phyloP scores from a whole-genome alignment of 192 early-diverging fungal species.

The Entomortierella chlamydospora region DNA sequence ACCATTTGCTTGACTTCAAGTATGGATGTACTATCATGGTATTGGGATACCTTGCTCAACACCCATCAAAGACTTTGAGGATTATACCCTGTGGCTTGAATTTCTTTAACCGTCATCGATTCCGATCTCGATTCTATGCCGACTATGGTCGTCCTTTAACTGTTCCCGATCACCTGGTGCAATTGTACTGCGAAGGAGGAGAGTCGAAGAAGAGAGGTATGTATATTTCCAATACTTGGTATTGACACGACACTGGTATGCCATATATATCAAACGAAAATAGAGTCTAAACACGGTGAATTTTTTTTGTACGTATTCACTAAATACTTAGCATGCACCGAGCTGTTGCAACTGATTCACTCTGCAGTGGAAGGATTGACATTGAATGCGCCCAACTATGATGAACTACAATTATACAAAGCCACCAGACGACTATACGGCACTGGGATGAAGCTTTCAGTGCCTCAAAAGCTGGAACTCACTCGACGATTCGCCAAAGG shows the following conservation, averaged over 20 bases:
- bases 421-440: constrained; percentile 54
- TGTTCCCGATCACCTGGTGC: constrained; percentile 41
- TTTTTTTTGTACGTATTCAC: no score
- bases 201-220: constrained; percentile 52
- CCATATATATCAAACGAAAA: no score
- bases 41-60: constrained; percentile 52
- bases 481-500: constrained; percentile 52
- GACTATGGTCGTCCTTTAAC: constrained; percentile 47
- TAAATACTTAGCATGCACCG: constrained; percentile 47
- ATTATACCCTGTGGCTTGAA: constrained; percentile 59
- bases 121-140: constrained; percentile 56
- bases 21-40: constrained; percentile 61
- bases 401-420: constrained; percentile 52
- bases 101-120: constrained; percentile 61
- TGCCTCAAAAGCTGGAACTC: constrained; percentile 53
- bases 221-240: not conserved
- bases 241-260: no score
- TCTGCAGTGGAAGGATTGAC: constrained; percentile 49
- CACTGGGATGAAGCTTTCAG: constrained; percentile 30
- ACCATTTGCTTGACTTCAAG: constrained; percentile 57
- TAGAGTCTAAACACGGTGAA: no score
- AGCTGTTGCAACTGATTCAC: constrained; percentile 55
- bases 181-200: constrained; percentile 51
- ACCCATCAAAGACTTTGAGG: constrained; percentile 41
- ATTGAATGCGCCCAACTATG: constrained; percentile 57